Evolutionary conservation across 345 rosid genomes (phyloP).

Genomic region (rapeseed (Brassica napus)): Da-Ae NC_063447.1:52571001-52571500

Average conservation of each 20-base stretch:
- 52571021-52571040: no score
- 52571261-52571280: conserved; percentile 97
- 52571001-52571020: conserved; percentile 85
- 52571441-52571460: conserved; percentile 99
- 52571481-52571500: conserved; percentile 97
- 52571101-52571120: conserved; percentile 99
- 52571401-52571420: conserved; percentile 21
- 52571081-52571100: conserved; percentile 84
- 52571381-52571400: conserved; percentile 31
- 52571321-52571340: neutral
- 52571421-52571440: conserved; percentile 75
- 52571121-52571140: conserved; percentile 99
- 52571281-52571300: conserved; percentile 96
- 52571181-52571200: conserved; percentile 91
- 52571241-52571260: conserved; percentile 92
- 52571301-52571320: conserved; percentile 76
- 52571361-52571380: conserved; percentile 10
- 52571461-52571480: conserved; percentile 87
- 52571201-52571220: conserved; percentile 98
- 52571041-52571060: neutral
- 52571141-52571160: conserved; percentile 96
- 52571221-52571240: conserved; percentile 81
- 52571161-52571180: conserved; percentile 86
- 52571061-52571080: no score
- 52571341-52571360: neutral